Evolutionary conservation across 345 rosid genomes (phyloP).

Genomic region (Corchorus olitorius): DNA sequence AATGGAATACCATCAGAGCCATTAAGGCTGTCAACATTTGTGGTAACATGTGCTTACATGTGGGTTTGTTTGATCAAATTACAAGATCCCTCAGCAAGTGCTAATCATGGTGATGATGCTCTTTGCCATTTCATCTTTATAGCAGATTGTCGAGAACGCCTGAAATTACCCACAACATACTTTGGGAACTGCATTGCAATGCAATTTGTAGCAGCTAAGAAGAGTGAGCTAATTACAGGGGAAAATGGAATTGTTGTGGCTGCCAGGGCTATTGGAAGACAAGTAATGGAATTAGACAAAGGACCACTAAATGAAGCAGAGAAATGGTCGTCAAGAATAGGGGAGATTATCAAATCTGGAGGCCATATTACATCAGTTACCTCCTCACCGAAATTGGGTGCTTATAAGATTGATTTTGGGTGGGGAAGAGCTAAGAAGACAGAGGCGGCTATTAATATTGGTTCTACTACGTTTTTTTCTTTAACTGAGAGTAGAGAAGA

Average conservation of each 20-base stretch:
- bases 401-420: conserved; percentile 47
- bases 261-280: conserved; percentile 37
- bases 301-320: conserved; percentile 33
- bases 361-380: background rate
- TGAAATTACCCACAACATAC: conserved; percentile 28
- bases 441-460: conserved; percentile 37
- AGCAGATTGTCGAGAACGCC: conserved; percentile 8
- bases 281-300: conserved; percentile 31
- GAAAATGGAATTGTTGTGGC: conserved; percentile 41
- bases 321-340: conserved; percentile 33
- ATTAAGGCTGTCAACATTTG: background rate
- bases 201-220: background rate
- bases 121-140: conserved; percentile 6
- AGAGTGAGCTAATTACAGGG: conserved; percentile 31
- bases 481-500: conserved; percentile 29
- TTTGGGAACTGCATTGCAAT: conserved; percentile 42
- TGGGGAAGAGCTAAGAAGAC: conserved; percentile 48
- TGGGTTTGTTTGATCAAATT: conserved; percentile 14
- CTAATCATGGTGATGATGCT: background rate
- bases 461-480: conserved; percentile 18
- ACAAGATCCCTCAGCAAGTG: background rate
- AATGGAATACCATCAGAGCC: background rate
- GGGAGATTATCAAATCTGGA: conserved; percentile 20
- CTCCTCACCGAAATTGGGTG: conserved; percentile 43
- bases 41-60: conserved; percentile 7